Evolutionary conservation across 73 alveolate genomes (phyloP).

Genomic region (Vitrella brassicaformis): DNA sequence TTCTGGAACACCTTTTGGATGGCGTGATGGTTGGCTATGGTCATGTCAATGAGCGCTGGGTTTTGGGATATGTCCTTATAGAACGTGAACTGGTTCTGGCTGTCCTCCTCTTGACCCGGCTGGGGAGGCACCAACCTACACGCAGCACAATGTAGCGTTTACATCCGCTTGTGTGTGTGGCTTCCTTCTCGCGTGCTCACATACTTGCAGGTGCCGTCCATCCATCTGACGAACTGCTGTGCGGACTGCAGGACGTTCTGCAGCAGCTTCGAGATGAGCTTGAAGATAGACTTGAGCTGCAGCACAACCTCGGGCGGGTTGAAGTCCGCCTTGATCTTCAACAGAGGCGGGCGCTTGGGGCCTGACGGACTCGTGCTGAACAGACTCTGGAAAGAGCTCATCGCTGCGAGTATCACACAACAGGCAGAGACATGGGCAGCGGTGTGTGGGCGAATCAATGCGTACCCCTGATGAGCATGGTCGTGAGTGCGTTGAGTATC

Average conservation of each 20-base stretch:
- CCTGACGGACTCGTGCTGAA: conserved; percentile 32
- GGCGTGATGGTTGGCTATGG: conserved; percentile 18
- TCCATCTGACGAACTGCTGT: conserved; percentile 54
- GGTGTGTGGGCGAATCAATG: too few species aligned
- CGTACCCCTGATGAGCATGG: conserved; percentile 90
- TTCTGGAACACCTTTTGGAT: conserved; percentile 25
- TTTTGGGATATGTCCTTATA: conserved; percentile 24
- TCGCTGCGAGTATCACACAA: conserved; percentile 43
- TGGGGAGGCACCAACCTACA: conserved; percentile 15
- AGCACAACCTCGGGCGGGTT: conserved; percentile 31
- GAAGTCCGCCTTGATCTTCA: conserved; percentile 44
- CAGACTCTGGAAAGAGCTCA: conserved; percentile 57
- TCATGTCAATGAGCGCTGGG: conserved; percentile 28
- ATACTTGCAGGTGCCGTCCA: conserved; percentile 41
- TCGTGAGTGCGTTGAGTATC: conserved; percentile 91
- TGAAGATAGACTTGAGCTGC: conserved; percentile 1
- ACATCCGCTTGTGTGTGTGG: background rate
- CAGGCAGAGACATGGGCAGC: conserved; percentile 3
- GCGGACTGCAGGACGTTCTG: conserved; percentile 29
- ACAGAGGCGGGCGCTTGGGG: conserved; percentile 39
- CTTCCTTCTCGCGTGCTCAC: background rate
- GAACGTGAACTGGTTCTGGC: conserved; percentile 10
- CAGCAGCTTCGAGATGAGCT: conserved; percentile 21
- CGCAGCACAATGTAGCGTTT: background rate
- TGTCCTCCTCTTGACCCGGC: conserved; percentile 26